Base-by-base conservation (phyloP, 2,329 filamentous ascomycete species). In the Dothiorella sarmentorum region DNA sequence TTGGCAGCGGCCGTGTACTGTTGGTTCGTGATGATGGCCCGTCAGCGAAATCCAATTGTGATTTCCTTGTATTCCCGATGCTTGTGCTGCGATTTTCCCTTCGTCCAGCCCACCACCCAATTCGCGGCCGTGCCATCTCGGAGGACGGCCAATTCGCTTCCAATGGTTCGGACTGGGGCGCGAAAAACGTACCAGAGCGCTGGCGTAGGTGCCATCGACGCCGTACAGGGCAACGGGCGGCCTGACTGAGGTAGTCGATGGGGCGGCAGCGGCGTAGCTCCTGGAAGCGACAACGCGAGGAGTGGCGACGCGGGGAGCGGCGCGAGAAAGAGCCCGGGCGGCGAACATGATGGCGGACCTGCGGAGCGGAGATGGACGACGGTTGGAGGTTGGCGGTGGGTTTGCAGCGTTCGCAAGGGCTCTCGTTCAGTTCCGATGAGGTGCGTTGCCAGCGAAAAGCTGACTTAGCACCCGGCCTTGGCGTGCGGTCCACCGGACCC, bases 1-100 rank as follows among this genome's bases (percentile, higher is more conserved):
- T 97, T 99, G 75, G 87, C 86, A 69, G 93, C 91, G 64, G 94
- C 94, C 65, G 92, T 97, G 86, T 96, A 99, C 94, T 99, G 71
- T 56, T 22, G 29, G 20, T 29, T 31, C 44, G 42, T 18, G 22
- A 45, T 7, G 31, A 31, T 27, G 22, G 22, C 35, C 57, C 47
- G 49, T 59, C 49, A 55, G 57, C 49, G 29, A 27, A 26, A n/a
- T 24, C 17, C 15, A n/a, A 18, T 27, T 22, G 9, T 33, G 42
- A 18, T 7, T 56, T 22, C 33, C 31, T 7, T 45, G 15, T 17
- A n/a, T 29, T 20, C 51, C 18, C 15, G 27, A 57, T 40, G 24
- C 26, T 18, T 43, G 31, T 51, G 18, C 53, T 22, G 55, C 42
- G 29, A 57, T 38, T 47, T 57, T 43, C 53, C 29, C 17, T 35